Percentiles rank a stretch among this genome's conserved stretches.
Evolutionary conservation across 768 basidiomycete genomes (phyloP).

Genomic region (Tylopilus intermedius): DNA sequence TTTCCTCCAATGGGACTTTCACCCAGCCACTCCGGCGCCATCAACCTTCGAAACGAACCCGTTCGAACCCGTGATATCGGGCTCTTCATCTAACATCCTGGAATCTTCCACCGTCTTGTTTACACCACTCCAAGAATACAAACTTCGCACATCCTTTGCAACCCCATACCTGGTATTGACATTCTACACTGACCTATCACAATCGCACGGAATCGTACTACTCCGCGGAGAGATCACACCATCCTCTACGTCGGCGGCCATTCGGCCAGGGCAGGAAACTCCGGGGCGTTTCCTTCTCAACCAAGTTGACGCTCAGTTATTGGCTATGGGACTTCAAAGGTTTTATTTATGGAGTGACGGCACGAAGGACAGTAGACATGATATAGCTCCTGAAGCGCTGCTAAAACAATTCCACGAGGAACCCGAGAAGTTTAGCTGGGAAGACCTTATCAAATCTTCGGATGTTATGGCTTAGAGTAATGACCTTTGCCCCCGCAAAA

Average conservation of each 20-base stretch:
- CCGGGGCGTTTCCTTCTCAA: conserved; percentile 49
- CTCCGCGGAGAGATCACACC: conserved; percentile 90
- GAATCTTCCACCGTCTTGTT: conserved; percentile 76
- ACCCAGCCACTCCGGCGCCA: conserved; percentile 63
- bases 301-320: conserved; percentile 80
- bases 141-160: conserved; percentile 74
- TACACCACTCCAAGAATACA: conserved; percentile 93
- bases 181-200: conserved; percentile 83
- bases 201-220: conserved; percentile 76
- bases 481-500: neutral
- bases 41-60: conserved; percentile 39
- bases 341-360: conserved; percentile 70
- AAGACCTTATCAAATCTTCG: conserved; percentile 61
- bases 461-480: conserved; percentile 10
- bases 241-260: conserved; percentile 38
- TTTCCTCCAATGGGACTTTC: conserved; percentile 87
- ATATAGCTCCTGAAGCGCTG: conserved; percentile 35
- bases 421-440: conserved; percentile 78
- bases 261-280: conserved; percentile 28
- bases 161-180: conserved; percentile 90
- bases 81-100: conserved; percentile 36
- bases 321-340: conserved; percentile 75
- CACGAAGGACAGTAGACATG: conserved; percentile 5
- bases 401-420: conserved; percentile 72
- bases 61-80: conserved; percentile 34